Conservation (phyloP, 2,329 filamentous ascomycete genomes). For the Fusarium pseudocircinatum region DNA sequence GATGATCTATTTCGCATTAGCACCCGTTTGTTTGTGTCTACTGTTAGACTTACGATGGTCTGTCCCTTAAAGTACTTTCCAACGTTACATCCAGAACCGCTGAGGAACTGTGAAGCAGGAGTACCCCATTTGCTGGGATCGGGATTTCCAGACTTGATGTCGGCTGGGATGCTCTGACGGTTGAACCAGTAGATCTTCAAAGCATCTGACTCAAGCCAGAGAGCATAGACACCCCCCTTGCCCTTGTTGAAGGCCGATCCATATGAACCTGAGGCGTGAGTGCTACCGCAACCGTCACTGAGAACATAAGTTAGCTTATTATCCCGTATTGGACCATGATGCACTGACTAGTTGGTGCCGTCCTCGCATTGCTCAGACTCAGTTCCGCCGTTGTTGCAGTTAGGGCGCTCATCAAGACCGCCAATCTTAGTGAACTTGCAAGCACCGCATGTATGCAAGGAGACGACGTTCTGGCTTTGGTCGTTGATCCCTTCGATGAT, state of each 20-base stretch:
- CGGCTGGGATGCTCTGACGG: constrained; percentile 65
- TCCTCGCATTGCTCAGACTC: constrained; percentile 30
- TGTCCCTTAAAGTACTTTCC: constrained; percentile 64
- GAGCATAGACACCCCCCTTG: constrained; percentile 72
- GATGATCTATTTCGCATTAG: constrained; percentile 51
- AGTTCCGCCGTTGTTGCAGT: constrained; percentile 59
- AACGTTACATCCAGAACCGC: constrained; percentile 73
- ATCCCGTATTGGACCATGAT: accelerated
- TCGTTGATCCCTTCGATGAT: constrained; percentile 78
- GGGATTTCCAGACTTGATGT: constrained; percentile 66
- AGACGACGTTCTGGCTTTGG: constrained; percentile 64
- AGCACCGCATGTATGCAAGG: constrained; percentile 68
- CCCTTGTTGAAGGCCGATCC: constrained; percentile 35
- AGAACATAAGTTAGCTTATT: not conserved
- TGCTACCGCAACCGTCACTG: constrained; percentile 13
- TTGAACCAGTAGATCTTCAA: constrained; percentile 83
- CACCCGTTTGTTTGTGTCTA: accelerated
- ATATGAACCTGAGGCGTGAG: constrained; percentile 2
- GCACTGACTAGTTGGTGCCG: constrained; percentile 16
- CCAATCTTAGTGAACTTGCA: constrained; percentile 57
- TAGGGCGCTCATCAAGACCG: constrained; percentile 48
- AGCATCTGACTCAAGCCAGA: constrained; percentile 72
- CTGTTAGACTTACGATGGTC: not conserved
- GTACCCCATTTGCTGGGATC: constrained; percentile 71
- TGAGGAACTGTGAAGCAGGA: constrained; percentile 71